Conservation (phyloP, 148 eudicot genomes). For the Fallopia convolvulus region DNA sequence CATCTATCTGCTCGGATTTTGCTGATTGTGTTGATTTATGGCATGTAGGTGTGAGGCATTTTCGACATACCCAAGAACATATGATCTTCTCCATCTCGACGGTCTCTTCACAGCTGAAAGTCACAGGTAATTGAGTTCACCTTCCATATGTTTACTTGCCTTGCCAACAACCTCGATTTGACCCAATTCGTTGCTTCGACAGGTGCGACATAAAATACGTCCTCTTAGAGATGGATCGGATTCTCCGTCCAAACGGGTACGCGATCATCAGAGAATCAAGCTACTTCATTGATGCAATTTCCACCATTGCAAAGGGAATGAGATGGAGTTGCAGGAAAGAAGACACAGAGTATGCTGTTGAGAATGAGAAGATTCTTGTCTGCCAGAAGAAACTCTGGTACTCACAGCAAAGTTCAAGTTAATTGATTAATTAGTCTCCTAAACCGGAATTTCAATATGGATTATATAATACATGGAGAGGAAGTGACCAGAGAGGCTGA, state of each 20-base stretch:
- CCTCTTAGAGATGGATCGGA: conserved; percentile 92
- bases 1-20: not conserved
- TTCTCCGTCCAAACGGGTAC: conserved; percentile 74
- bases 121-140: conserved; percentile 50
- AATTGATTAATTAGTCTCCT: conserved; percentile 9
- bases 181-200: conserved; percentile 6
- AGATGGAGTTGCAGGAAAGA: conserved; percentile 82
- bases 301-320: conserved; percentile 63
- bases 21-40: not conserved
- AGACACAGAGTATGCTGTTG: conserved; percentile 45
- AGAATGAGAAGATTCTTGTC: conserved; percentile 65
- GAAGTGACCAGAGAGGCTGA: not conserved
- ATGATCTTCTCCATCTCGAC: conserved; percentile 87
- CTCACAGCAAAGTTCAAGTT: conserved; percentile 53
- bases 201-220: conserved; percentile 89
- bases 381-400: conserved; percentile 95
- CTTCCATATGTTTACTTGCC: not conserved
- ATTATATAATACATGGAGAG: not conserved
- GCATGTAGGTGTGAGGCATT: conserved; percentile 85
- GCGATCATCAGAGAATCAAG: conserved; percentile 63
- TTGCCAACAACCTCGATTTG: not conserved
- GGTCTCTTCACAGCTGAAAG: conserved; percentile 83
- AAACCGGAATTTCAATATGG: not conserved
- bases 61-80: conserved; percentile 95
- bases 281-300: conserved; percentile 48